Conservation (phyloP, 176 grass and related monocot species). For the Chrysopogon serrulatus region DNA sequence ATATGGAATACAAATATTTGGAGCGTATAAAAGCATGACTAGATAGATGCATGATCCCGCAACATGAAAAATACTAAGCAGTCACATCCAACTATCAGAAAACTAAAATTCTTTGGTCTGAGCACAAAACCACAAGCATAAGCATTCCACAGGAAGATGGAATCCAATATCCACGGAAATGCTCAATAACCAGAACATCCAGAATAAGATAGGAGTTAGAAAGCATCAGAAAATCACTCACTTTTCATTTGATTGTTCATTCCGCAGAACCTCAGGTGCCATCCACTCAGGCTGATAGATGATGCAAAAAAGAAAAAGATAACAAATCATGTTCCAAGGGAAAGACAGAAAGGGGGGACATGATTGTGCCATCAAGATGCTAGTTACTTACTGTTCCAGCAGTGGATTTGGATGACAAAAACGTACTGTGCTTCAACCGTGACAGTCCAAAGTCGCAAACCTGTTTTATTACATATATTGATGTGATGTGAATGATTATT, state of each 20-base stretch:
- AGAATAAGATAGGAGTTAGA: slow-evolving; percentile 12
- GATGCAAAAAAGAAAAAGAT: slow-evolving; percentile 1
- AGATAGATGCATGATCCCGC: not conserved
- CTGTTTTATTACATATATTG: slow-evolving; percentile 33
- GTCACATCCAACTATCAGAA: not conserved
- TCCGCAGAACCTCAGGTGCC: slow-evolving; percentile 97
- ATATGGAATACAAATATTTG: not conserved
- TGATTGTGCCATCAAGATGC: not conserved
- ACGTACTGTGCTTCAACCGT: slow-evolving; percentile 94
- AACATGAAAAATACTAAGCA: not conserved
- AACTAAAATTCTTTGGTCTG: not conserved
- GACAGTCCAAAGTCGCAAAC: slow-evolving; percentile 99
- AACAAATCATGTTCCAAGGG: not conserved
- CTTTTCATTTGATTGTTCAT: slow-evolving; percentile 99
- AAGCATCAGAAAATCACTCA: slow-evolving; percentile 37
- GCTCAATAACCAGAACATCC: not conserved
- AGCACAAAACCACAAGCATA: not conserved
- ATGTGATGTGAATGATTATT: slow-evolving; percentile 5
- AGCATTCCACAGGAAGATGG: not conserved
- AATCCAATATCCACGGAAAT: not conserved
- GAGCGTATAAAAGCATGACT: not conserved
- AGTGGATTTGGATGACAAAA: slow-evolving; percentile 99
- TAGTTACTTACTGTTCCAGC: slow-evolving; percentile 87
- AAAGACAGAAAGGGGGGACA: not conserved
- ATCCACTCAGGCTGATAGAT: slow-evolving; percentile 91